Evolutionary conservation across 78 protist species (phyloP).

Genomic region (Emiliania huxleyi): DNA sequence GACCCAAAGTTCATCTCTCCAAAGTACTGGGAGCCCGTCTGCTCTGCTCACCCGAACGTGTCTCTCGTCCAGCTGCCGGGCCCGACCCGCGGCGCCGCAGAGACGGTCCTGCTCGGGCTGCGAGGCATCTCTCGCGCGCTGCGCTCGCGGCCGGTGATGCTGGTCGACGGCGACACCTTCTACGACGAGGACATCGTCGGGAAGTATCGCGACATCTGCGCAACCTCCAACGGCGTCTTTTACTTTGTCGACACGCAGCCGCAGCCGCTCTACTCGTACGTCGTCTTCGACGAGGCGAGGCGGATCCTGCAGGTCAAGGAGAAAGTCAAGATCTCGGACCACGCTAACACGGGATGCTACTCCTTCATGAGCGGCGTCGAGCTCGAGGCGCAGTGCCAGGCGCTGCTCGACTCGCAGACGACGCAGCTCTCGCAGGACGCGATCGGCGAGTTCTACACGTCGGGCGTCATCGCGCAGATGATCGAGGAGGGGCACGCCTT

Average conservation of each 20-base stretch:
- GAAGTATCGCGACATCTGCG: background rate
- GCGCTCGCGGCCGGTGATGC: conserved; percentile 11
- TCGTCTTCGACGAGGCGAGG: background rate
- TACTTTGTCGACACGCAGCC: background rate
- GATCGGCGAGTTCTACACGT: conserved; percentile 28
- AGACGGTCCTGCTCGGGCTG: conserved; percentile 10
- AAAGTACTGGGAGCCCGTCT: background rate
- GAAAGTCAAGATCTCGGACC: conserved; percentile 27
- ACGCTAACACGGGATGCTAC: conserved; percentile 32
- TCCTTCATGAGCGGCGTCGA: background rate
- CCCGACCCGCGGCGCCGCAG: conserved; percentile 29
- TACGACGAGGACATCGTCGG: conserved; percentile 8
- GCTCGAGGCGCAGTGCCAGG: background rate
- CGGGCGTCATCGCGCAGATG: conserved; percentile 11
- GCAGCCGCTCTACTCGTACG: conserved; percentile 23
- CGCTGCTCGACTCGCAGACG: background rate
- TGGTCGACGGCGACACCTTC: conserved; percentile 18
- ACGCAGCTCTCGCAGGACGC: background rate
- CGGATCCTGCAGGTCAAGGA: background rate
- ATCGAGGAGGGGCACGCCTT: background rate
- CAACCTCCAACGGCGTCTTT: background rate
- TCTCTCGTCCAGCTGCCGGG: background rate
- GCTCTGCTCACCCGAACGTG: background rate
- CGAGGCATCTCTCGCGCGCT: background rate
- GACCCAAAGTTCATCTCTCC: background rate